Evolutionary conservation across 768 basidiomycete genomes (phyloP).

Genomic region (Xerocomellus chrysenteron): DNA sequence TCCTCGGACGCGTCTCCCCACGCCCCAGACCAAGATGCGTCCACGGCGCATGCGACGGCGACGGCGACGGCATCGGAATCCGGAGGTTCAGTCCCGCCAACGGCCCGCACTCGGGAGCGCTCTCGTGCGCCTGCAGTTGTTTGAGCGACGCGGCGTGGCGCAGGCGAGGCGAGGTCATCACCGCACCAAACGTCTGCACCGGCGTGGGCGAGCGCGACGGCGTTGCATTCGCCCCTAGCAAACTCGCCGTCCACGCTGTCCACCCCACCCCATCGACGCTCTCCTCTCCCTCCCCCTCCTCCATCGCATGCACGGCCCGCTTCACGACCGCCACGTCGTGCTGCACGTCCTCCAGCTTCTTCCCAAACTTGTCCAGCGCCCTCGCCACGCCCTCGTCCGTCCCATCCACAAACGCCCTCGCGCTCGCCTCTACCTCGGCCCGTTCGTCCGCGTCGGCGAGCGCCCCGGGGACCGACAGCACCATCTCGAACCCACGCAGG

Average conservation of each 20-base stretch:
- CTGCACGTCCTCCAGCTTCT: conserved; percentile 69
- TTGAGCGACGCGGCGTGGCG: conserved; percentile 47
- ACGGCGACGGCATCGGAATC: conserved; percentile 54
- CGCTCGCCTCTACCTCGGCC: conserved; percentile 47
- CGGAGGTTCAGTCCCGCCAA: conserved; percentile 49
- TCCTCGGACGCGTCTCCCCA: conserved; percentile 39
- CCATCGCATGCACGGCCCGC: conserved; percentile 46
- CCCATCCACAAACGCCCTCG: conserved; percentile 39
- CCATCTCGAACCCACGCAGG: conserved; percentile 62
- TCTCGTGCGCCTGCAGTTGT: conserved; percentile 18
- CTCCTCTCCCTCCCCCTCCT: neutral
- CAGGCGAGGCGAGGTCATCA: conserved; percentile 65
- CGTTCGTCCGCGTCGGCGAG: conserved; percentile 16
- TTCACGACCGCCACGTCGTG: conserved; percentile 77
- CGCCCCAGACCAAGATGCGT: conserved; percentile 19
- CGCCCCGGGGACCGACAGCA: conserved; percentile 61
- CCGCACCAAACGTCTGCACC: conserved; percentile 65
- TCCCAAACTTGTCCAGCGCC: conserved; percentile 46
- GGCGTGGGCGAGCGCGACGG: conserved; percentile 39
- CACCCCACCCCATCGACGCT: conserved; percentile 11
- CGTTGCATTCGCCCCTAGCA: conserved; percentile 40
- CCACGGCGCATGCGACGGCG: conserved; percentile 4
- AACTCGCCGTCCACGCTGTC: conserved; percentile 58
- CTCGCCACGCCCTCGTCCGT: conserved; percentile 27
- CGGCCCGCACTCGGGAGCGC: conserved; percentile 21